A percentile compares a stretch with the other conserved stretches of the same genome.
These are phyloP conservation scores for Eucalyptus erythrocorys DNA, from an alignment of 345 rosid genomes.

Conservation along the genomic window DNA sequence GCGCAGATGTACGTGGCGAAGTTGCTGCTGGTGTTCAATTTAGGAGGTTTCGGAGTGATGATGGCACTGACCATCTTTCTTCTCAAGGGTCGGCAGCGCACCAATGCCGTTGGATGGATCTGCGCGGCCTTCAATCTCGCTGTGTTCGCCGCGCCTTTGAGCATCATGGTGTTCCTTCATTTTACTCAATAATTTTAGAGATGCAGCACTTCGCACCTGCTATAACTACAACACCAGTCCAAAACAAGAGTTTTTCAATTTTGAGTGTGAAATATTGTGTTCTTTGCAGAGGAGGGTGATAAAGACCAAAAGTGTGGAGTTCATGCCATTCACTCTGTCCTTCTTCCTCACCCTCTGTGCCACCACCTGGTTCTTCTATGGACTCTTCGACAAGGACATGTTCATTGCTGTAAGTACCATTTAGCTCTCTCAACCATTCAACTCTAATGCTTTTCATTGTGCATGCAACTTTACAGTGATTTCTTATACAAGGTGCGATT, in stretches of 20 bases:
- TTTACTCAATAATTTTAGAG: background rate
- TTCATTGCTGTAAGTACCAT: conserved; percentile 57
- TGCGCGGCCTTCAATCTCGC: conserved; percentile 59
- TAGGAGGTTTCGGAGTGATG: conserved; percentile 43
- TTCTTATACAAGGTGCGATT: background rate
- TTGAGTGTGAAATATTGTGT: background rate
- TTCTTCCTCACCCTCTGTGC: conserved; percentile 65
- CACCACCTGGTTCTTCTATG: conserved; percentile 81
- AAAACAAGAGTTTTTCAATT: background rate
- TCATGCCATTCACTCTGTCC: conserved; percentile 76
- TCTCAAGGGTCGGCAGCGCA: conserved; percentile 19
- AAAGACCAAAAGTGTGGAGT: conserved; percentile 73
- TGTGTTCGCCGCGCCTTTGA: conserved; percentile 68
- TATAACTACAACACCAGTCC: background rate
- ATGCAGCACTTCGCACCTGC: background rate
- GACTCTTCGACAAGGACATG: conserved; percentile 49
- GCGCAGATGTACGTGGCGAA: conserved; percentile 40
- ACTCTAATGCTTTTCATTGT: background rate
- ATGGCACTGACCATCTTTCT: conserved; percentile 20
- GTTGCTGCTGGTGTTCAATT: conserved; percentile 37
- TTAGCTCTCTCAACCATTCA: background rate
- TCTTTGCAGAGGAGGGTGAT: conserved; percentile 56
- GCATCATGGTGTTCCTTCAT: conserved; percentile 43
- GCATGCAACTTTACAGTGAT: background rate
- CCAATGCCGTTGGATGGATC: conserved; percentile 58